Evolutionary conservation across 208 protist species (phyloP).

Genomic region (Crithidia acanthocephali): DNA sequence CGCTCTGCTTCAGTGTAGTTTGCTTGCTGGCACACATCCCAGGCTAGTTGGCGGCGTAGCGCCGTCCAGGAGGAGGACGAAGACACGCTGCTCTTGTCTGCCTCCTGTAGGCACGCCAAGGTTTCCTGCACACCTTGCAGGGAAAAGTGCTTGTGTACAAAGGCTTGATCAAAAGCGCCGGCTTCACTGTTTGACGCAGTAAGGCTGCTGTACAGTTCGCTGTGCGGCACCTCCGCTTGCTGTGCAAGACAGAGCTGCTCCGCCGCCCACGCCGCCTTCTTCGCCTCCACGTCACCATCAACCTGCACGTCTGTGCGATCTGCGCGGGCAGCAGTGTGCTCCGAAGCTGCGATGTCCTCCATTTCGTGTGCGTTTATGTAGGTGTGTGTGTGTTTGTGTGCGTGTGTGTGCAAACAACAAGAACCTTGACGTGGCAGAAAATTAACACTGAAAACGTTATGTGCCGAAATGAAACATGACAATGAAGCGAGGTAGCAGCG

Average conservation of each 20-base stretch:
- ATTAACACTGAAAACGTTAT: no score
- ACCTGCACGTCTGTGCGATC: background rate
- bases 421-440: no score
- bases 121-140: constrained; percentile 7
- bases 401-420: no score
- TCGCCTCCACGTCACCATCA: constrained; percentile 2
- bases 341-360: background rate
- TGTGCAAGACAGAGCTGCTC: constrained; percentile 37
- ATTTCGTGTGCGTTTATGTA: background rate
- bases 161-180: background rate
- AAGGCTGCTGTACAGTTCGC: constrained; percentile 25
- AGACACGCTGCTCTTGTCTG: background rate
- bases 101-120: background rate
- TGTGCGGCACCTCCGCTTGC: constrained; percentile 38
- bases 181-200: background rate
- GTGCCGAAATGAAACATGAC: no score
- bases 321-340: background rate
- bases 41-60: no score
- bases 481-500: no score
- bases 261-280: constrained; percentile 37
- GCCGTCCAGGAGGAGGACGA: no score
- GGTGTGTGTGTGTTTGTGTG: background rate
- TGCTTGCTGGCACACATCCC: no score
- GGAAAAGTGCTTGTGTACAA: constrained; percentile 29
- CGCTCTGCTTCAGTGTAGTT: background rate